A percentile compares a stretch with the other conserved stretches of the same genome.
Evolutionary conservation across 2,329 filamentous ascomycete genomes (phyloP).

Genomic region (Aspergillus neoniger): DNA sequence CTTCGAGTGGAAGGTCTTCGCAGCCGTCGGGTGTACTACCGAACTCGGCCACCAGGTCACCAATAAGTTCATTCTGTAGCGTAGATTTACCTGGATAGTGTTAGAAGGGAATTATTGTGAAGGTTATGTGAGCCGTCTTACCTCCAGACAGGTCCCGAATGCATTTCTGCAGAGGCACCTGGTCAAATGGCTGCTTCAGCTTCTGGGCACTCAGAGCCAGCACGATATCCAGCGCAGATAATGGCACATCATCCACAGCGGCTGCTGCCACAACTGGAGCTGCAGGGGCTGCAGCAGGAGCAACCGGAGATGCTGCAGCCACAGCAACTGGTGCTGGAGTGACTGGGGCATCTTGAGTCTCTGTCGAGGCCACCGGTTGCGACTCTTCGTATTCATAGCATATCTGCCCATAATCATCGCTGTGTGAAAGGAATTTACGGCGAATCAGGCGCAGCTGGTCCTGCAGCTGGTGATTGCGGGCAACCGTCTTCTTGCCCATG

Average conservation of each 20-base stretch:
- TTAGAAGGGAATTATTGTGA: background rate
- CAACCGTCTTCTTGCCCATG: slow-evolving; percentile 8
- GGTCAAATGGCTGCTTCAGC: slow-evolving; percentile 4
- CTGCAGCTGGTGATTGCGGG: background rate
- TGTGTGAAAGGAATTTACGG: background rate
- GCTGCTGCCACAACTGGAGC: background rate
- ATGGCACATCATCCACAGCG: background rate
- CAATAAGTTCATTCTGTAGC: slow-evolving; percentile 8
- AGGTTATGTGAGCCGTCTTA: background rate
- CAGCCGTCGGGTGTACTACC: slow-evolving; percentile 1
- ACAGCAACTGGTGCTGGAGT: background rate
- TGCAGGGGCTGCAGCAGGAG: background rate
- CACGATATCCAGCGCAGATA: slow-evolving; percentile 2
- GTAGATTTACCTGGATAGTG: background rate
- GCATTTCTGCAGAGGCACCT: background rate
- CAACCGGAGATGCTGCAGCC: background rate
- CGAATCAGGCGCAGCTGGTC: background rate
- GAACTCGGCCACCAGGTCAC: slow-evolving; percentile 5
- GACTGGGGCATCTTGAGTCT: background rate
- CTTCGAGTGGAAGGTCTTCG: slow-evolving; percentile 4
- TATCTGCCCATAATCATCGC: background rate
- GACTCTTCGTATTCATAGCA: slow-evolving; percentile 4
- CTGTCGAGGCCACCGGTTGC: background rate
- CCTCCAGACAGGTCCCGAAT: slow-evolving; percentile 10
- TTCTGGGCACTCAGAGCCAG: slow-evolving; percentile 7